Evolutionary conservation across 1,284 basidiomycete species (phyloP), one percentile per base, ranked within the genome.

Genomic region (Mixia osmundae): DNA sequence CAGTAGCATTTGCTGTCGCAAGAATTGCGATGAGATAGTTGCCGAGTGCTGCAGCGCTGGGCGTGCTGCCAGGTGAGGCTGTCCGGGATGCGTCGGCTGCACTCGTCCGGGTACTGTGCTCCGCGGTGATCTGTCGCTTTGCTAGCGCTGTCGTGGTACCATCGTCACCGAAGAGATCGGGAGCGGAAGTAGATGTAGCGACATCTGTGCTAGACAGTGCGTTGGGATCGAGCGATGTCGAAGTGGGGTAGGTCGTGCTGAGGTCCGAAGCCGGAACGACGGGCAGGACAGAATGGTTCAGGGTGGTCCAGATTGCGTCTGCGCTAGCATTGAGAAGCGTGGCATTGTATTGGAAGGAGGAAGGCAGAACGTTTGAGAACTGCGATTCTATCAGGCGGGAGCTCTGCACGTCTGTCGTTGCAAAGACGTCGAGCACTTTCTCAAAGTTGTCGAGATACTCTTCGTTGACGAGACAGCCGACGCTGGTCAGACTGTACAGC

Each of bases 401-500:
- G 62, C 66, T 53, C 48, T 40, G 67, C 18, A 56, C 53, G 16
- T 63, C 62, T 41, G 68, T 66, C 1, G 72, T 71, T 2, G 71
- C 64, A 51, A 76, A 83, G 24, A 85, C 71, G 50, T 83, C 76
- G 53, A 85, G 67, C 20, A 72, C 67, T 49, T 73, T 69, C 45
- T 72, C 69, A 46, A 72, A 77, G 29, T 64, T 63, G 6, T 56
- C 55, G 8, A 75, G 64, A 51, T 79, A 82, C 41, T 68, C 68
- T 1, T 64, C 50, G 50, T 77, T 77, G 51, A 83, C 69, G 22
- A 71, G 57, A 49, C 80, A 87, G 2, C 72, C 68, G 38, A 67
- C 54, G 1, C 44, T 38, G 4, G 40, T 42, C 1, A 47, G 23
- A 14, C 47, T 48, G 41, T 54, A 54, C 5, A 54, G 35, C 28